Conservation (phyloP, 2,329 filamentous ascomycete genomes). For the Xylaria digitata region DNA sequence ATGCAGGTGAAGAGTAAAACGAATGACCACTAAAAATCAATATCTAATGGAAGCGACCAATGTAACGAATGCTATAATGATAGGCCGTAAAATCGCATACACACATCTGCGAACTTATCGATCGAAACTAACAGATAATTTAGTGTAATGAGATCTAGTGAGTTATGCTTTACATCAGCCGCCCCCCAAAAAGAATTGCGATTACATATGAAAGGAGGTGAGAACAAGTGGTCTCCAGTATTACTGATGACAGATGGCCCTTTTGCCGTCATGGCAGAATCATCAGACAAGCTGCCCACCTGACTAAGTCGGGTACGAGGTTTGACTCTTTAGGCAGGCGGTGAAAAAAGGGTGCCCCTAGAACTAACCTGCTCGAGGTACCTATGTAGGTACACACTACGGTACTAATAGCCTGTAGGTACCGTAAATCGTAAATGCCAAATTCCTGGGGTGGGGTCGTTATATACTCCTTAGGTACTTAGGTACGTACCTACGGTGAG, state of each 20-base stretch:
- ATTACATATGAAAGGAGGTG: constrained; percentile 1
- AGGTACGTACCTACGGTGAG: background rate
- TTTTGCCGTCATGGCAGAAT: constrained; percentile 46
- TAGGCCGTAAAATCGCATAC: background rate
- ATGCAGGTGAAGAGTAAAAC: background rate
- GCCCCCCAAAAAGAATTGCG: background rate
- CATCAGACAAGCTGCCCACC: constrained; percentile 35
- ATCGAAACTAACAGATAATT: background rate
- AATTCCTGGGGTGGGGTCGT: constrained; percentile 5
- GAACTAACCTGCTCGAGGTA: background rate
- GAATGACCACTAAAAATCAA: background rate
- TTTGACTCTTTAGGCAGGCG: constrained; percentile 27
- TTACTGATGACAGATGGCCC: constrained; percentile 46
- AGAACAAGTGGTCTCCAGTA: constrained; percentile 16
- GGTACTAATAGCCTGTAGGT: too few relatives aligned
- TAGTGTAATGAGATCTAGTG: background rate
- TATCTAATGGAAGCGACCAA: constrained; percentile 5
- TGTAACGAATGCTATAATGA: background rate
- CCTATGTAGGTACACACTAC: too few relatives aligned
- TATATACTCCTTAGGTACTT: background rate
- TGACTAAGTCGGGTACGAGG: constrained; percentile 23
- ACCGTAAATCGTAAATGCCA: too few relatives aligned
- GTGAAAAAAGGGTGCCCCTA: constrained; percentile 20
- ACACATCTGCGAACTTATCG: background rate
- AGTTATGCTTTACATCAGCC: background rate